Percentiles rank a stretch among this genome's conserved stretches.
These are phyloP conservation scores for Arabidopsis arenosa DNA, from an alignment of 345 rosid genomes.

Conservation along the genomic window DNA sequence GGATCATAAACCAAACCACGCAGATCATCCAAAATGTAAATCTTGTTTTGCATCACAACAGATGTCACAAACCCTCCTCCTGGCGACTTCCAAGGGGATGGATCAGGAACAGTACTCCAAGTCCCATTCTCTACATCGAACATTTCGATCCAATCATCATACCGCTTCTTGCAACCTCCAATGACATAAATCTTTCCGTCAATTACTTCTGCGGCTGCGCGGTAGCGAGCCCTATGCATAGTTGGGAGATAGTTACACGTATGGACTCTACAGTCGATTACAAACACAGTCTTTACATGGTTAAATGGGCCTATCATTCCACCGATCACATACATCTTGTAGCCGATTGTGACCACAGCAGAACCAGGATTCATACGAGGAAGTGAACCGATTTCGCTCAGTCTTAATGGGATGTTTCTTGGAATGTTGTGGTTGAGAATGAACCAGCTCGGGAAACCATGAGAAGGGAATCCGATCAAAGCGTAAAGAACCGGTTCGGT, in stretches of 20 bases:
- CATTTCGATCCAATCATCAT: background rate
- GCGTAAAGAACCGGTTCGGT: no score
- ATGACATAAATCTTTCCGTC: constrained; percentile 14
- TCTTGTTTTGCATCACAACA: background rate
- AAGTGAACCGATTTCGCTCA: background rate
- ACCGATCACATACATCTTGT: background rate
- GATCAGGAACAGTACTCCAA: background rate
- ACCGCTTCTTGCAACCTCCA: background rate
- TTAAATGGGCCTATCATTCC: background rate
- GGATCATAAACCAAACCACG: background rate
- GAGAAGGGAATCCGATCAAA: no score
- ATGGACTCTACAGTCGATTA: constrained; percentile 14
- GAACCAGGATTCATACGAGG: background rate
- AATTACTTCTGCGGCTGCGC: constrained; percentile 2
- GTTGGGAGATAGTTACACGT: background rate
- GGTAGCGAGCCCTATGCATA: background rate
- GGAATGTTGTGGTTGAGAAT: background rate
- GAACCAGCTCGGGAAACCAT: background rate
- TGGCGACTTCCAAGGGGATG: fast-evolving
- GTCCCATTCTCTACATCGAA: background rate
- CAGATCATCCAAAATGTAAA: background rate
- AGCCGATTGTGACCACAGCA: constrained; percentile 25
- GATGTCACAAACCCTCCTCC: background rate
- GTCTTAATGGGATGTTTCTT: background rate
- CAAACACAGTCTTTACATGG: background rate